phyloP scores from a whole-genome alignment of 75 land plant species.

The Picea glauca region DNA sequence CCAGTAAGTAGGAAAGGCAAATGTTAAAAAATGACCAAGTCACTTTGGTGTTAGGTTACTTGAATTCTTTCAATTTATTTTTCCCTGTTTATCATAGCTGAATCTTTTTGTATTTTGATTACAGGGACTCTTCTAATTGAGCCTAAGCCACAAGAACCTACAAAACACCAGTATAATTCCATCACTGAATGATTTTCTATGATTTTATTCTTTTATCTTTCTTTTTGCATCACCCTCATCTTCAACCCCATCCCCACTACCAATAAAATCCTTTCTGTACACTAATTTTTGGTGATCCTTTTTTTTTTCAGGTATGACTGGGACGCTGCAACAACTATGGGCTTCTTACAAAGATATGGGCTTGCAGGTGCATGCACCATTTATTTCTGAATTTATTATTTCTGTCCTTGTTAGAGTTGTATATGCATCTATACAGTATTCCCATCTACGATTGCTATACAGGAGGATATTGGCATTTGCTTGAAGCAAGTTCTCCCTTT shows the following conservation, averaged over 20 bases:
- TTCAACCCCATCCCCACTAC: background rate
- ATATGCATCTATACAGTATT: background rate
- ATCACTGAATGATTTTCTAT: background rate
- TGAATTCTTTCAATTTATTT: background rate
- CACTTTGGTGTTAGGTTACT: background rate
- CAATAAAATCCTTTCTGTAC: background rate
- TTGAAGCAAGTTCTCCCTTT: background rate
- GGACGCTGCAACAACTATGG: constrained; percentile 94
- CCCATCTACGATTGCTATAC: background rate
- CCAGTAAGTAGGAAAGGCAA: background rate
- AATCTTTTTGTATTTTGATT: constrained; percentile 1
- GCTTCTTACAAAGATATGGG: constrained; percentile 81
- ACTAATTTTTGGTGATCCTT: constrained; percentile 5
- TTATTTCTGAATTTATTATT: background rate
- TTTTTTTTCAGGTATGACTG: constrained; percentile 80
- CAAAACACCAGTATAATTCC: constrained; percentile 86
- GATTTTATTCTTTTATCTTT: background rate
- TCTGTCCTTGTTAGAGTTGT: background rate
- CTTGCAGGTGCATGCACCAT: constrained; percentile 46
- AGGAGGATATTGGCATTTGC: background rate
- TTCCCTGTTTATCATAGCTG: background rate
- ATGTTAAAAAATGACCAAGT: background rate
- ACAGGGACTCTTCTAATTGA: constrained; percentile 87
- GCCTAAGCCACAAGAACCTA: constrained; percentile 99
- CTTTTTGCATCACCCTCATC: background rate